Conservation (phyloP, 345 rosid genomes). For the Euphorbia tirucalli region DNA sequence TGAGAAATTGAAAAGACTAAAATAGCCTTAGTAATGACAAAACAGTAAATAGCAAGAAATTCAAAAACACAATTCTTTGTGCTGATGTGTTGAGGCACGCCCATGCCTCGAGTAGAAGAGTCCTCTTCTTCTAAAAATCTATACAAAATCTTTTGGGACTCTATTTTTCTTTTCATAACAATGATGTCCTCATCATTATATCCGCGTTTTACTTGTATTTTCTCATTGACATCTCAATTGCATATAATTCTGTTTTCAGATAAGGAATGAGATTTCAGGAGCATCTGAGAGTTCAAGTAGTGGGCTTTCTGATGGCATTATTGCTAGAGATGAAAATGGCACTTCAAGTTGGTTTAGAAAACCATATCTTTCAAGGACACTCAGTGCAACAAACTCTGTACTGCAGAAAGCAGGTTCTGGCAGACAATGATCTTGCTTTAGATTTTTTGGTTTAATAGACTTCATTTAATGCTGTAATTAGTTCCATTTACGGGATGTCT, state of each 20-base stretch:
- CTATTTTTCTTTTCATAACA: too few relatives aligned
- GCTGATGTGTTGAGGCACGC: too few relatives aligned
- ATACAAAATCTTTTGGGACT: too few relatives aligned
- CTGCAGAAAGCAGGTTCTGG: conserved; percentile 30
- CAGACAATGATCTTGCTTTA: conserved; percentile 29
- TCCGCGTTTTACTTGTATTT: too few relatives aligned
- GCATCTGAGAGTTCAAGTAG: conserved; percentile 27
- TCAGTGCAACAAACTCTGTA: conserved; percentile 39
- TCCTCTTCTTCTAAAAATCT: too few relatives aligned
- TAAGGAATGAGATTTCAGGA: conserved; percentile 28
- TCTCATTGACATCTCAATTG: background rate
- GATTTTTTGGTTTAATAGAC: background rate
- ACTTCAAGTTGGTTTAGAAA: conserved; percentile 24
- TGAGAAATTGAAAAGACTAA: too few relatives aligned
- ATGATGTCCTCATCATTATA: too few relatives aligned
- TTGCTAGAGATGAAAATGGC: conserved; percentile 21
- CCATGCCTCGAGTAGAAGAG: too few relatives aligned
- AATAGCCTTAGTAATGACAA: too few relatives aligned
- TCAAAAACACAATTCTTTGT: too few relatives aligned
- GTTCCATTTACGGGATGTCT: conserved; percentile 2
- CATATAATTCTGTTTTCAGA: conserved; percentile 38
- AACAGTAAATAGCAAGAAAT: too few relatives aligned
- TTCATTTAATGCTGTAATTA: background rate
- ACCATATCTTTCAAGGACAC: conserved; percentile 35
- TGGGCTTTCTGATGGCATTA: conserved; percentile 25